Conservation (phyloP, 2,329 filamentous ascomycete species). For the Fusarium abutilonis region DNA sequence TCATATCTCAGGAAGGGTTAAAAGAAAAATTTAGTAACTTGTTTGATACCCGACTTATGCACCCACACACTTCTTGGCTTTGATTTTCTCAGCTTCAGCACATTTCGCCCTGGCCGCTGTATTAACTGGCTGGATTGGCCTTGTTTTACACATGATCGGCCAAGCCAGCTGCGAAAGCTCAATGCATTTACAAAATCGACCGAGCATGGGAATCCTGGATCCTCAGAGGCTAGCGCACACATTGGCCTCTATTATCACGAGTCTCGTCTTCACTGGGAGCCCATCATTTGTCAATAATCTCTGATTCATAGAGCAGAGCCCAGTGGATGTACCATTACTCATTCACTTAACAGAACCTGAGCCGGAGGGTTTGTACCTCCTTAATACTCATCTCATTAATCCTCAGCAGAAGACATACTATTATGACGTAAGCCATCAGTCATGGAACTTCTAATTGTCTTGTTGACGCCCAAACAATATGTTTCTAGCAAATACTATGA, state of each 20-base stretch:
- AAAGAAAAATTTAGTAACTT: conserved; percentile 13
- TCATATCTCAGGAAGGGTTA: conserved; percentile 17
- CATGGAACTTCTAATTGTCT: not conserved
- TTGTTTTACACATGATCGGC: not conserved
- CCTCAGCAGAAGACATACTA: not conserved
- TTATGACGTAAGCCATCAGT: conserved; percentile 16
- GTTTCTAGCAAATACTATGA: too few relatives aligned
- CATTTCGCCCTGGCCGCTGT: not conserved
- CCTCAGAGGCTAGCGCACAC: conserved; percentile 51
- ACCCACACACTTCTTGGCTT: conserved; percentile 9
- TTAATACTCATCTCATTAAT: not conserved
- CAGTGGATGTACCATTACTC: conserved; percentile 1
- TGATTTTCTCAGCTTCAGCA: conserved; percentile 21
- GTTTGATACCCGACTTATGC: conserved; percentile 30
- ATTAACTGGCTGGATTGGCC: not conserved
- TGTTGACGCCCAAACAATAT: not conserved
- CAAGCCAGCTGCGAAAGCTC: conserved; percentile 3
- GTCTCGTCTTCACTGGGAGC: conserved; percentile 52
- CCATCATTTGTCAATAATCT: conserved; percentile 51
- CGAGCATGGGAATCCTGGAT: conserved; percentile 56
- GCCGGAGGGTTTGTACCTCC: not conserved
- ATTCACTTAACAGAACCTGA: not conserved
- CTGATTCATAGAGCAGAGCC: conserved; percentile 39
- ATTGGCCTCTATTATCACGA: conserved; percentile 44
- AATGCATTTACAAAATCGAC: conserved; percentile 54